Evolutionary conservation across 1,139 yeast genomes (phyloP).

Genomic region (Torulaspora globosa): DNA sequence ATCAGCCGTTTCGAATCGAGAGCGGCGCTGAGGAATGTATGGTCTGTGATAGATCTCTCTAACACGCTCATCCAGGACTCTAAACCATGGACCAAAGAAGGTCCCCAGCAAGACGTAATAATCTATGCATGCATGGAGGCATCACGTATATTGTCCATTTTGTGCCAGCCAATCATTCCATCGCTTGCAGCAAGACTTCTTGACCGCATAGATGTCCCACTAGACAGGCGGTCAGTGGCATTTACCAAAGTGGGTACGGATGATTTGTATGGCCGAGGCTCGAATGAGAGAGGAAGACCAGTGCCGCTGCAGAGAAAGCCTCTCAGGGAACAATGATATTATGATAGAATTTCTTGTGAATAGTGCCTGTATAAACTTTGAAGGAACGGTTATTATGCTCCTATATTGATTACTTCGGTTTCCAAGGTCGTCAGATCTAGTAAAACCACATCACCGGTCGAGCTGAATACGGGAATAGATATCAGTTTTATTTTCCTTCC

Average conservation of each 20-base stretch:
- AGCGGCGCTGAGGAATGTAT: slow-evolving; percentile 58
- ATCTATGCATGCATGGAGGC: slow-evolving; percentile 68
- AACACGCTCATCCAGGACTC: slow-evolving; percentile 58
- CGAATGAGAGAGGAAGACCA: slow-evolving; percentile 42
- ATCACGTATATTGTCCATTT: slow-evolving; percentile 60
- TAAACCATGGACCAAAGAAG: slow-evolving; percentile 55
- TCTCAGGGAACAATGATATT: slow-evolving; percentile 14
- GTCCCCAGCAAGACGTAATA: slow-evolving; percentile 45
- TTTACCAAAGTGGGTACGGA: slow-evolving; percentile 48
- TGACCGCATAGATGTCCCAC: slow-evolving; percentile 55
- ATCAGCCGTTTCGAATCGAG: slow-evolving; percentile 52
- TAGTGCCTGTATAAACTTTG: slow-evolving; percentile 11
- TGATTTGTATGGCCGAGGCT: slow-evolving; percentile 44
- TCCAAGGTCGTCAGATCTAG: slow-evolving; percentile 58
- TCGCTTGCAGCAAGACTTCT: slow-evolving; percentile 53
- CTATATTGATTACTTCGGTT: slow-evolving; percentile 44
- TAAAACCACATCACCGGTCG: slow-evolving; percentile 64
- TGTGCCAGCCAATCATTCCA: slow-evolving; percentile 73
- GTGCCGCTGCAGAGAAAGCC: slow-evolving; percentile 39
- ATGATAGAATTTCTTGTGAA: slow-evolving; percentile 1
- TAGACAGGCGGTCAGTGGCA: slow-evolving; percentile 41
- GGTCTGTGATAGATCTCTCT: slow-evolving; percentile 57
- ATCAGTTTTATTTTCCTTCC: slow-evolving; percentile 47
- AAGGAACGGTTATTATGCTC: slow-evolving; percentile 16
- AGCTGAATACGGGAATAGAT: slow-evolving; percentile 66